Percentiles rank a stretch among this genome's conserved stretches.
phyloP scores from a whole-genome alignment of 208 protist genomes.

The Trichomonas gallinae region DNA sequence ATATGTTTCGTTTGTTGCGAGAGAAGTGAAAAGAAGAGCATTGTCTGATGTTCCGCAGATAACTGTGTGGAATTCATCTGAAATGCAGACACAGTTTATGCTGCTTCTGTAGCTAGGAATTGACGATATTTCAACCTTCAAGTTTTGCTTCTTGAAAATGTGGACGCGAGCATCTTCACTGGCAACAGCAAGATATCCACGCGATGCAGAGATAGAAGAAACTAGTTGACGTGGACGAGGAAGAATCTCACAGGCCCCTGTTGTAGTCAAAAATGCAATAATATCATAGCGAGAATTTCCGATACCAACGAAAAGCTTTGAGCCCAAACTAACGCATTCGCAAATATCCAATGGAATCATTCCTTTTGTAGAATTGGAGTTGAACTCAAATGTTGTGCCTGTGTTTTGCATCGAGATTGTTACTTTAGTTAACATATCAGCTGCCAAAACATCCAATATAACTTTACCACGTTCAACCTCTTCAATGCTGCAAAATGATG shows the following conservation, averaged over 20 bases:
- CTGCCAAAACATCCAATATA: neutral
- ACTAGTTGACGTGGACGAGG: neutral
- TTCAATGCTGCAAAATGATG: neutral
- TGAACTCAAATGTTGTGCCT: neutral
- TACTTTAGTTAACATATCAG: neutral
- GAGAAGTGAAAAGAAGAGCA: neutral
- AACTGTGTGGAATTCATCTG: neutral
- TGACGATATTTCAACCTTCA: neutral
- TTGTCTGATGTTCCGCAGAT: neutral
- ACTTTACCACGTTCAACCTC: neutral
- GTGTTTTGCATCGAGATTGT: neutral
- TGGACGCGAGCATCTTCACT: neutral
- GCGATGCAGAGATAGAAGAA: neutral
- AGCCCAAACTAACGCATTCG: neutral
- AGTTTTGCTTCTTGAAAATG: neutral
- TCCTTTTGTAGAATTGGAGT: neutral
- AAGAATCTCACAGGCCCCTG: neutral
- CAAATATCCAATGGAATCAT: neutral
- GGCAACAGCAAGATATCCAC: neutral
- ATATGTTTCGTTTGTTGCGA: neutral
- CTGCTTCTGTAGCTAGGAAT: neutral
- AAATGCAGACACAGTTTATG: neutral
- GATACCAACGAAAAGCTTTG: neutral
- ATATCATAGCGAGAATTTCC: neutral
- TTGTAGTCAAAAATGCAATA: neutral